Evolutionary conservation across 345 rosid species (phyloP), one percentile per base, ranked within the genome.

Genomic region (Garcia nutans): DNA sequence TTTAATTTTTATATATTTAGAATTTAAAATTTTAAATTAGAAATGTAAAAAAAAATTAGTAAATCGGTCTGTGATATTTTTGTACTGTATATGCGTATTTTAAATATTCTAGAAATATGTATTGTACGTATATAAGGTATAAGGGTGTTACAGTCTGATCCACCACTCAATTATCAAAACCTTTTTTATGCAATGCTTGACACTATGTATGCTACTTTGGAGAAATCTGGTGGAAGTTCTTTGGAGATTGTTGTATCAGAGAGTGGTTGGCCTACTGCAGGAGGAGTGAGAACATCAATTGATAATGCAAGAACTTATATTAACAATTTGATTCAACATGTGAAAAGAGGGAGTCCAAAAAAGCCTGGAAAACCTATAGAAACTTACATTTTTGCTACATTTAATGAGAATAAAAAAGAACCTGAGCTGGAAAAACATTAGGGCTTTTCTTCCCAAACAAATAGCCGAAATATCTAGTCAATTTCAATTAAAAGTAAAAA

Each of bases 321-420:
- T 33, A 65, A 23, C 22, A 67, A 67, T 49, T 11, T 67, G 71
- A 49, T 65, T 63, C 42, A 63, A 31, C 67, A 63, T 63, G 67
- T 28, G 20, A 28, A 63, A 28, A 63, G 13, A 10, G 85, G 89
- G 73, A 81, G 75, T 2, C 90, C 88, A 2, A 89, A 76, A 85
- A 89, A 58, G 75, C 90, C 80, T 15, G 83, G 72, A 58, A 82
- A 56, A 73, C 73, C 92, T 5, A 82, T 87, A 10, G 93, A 89
- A 37, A 37, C 96, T 0, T 91, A 91, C 24, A 75, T 91, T 66
- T 91, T 89, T 59, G 89, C 89, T 9, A 80, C 85, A 88, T 89
- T 82, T 37, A 6, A 37, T 37, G 41, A 37, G 41, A 37, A 37
- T 5, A 37, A 37, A 0, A 37, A 37, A 37, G 41, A 37, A 37